Percentiles rank a stretch among this genome's conserved stretches.
Evolutionary conservation across 208 protist species (phyloP).

Genomic region (Blastocrithidia nonstop): DNA sequence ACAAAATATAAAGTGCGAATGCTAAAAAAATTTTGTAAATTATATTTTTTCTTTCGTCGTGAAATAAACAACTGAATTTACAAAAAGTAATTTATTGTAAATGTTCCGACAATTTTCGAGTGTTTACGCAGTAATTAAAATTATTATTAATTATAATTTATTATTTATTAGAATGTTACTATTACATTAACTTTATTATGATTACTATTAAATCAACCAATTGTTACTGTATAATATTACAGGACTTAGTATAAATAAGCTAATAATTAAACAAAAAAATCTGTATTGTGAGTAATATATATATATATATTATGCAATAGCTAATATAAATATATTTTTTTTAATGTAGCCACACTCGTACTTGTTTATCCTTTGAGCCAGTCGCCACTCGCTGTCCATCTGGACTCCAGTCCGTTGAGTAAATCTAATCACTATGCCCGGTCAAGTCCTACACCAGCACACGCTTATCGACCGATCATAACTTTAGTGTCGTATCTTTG

Average conservation of each 20-base stretch:
- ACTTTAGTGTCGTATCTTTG: slow-evolving; percentile 95
- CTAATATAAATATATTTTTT: too few species aligned
- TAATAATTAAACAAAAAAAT: too few species aligned
- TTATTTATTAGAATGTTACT: too few species aligned
- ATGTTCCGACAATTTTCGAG: too few species aligned
- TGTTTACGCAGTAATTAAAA: too few species aligned
- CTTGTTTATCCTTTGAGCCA: slow-evolving; percentile 93
- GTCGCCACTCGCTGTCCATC: slow-evolving; percentile 92
- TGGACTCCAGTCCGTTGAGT: slow-evolving; percentile 95
- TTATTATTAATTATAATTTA: too few species aligned
- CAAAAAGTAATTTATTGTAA: not conserved
- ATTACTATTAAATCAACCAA: slow-evolving; percentile 1
- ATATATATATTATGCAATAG: too few species aligned
- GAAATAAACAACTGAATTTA: not conserved
- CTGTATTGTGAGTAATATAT: too few species aligned
- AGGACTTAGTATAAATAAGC: too few species aligned
- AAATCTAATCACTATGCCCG: slow-evolving; percentile 96
- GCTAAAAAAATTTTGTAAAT: slow-evolving; percentile 2
- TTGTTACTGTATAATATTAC: too few species aligned
- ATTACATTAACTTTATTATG: too few species aligned
- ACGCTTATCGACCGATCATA: slow-evolving; percentile 86
- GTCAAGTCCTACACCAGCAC: slow-evolving; percentile 93
- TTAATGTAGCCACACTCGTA: slow-evolving; percentile 83
- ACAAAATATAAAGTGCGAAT: not conserved
- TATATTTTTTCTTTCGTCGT: not conserved